phyloP scores from a whole-genome alignment of 1,139 yeast species.

The Candida gigantensis region DNA sequence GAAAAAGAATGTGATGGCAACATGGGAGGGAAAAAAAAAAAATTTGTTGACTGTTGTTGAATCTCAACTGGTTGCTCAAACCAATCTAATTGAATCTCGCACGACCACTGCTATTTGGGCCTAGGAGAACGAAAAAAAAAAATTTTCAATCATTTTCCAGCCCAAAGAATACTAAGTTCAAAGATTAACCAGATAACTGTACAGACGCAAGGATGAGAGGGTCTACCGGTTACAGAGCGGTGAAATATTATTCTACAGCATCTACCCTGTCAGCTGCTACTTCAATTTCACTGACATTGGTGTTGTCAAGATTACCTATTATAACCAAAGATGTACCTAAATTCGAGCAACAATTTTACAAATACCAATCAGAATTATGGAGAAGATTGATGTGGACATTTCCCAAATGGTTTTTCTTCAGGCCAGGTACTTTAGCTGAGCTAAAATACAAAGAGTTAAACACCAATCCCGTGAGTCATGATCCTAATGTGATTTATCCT shows the following conservation, averaged over 20 bases:
- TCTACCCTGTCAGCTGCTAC: constrained; percentile 11
- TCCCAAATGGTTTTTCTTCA: constrained; percentile 90
- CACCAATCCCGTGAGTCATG: constrained; percentile 68
- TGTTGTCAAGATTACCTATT: constrained; percentile 81
- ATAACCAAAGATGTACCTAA: constrained; percentile 74
- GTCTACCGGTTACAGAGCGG: constrained; percentile 1
- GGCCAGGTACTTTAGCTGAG: constrained; percentile 86
- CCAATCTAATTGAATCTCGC: too few relatives aligned
- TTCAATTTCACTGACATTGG: constrained; percentile 46
- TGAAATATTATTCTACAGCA: constrained; percentile 5
- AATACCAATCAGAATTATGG: constrained; percentile 84
- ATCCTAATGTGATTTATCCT: constrained; percentile 76
- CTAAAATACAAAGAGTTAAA: constrained; percentile 78
- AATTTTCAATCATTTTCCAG: too few relatives aligned
- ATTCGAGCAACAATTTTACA: constrained; percentile 75
- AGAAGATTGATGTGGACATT: constrained; percentile 96
- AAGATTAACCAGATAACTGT: too few relatives aligned
- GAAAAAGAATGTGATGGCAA: too few relatives aligned
- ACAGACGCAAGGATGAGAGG: constrained; percentile 2
- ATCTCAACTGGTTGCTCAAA: too few relatives aligned
- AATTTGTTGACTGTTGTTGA: too few relatives aligned
- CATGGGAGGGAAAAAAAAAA: too few relatives aligned
- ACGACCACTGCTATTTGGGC: too few relatives aligned
- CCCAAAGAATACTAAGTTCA: too few relatives aligned
- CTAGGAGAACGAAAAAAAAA: too few relatives aligned